Base-by-base conservation (phyloP, 2,329 filamentous ascomycete genomes). In the Didymella pinodella region DNA sequence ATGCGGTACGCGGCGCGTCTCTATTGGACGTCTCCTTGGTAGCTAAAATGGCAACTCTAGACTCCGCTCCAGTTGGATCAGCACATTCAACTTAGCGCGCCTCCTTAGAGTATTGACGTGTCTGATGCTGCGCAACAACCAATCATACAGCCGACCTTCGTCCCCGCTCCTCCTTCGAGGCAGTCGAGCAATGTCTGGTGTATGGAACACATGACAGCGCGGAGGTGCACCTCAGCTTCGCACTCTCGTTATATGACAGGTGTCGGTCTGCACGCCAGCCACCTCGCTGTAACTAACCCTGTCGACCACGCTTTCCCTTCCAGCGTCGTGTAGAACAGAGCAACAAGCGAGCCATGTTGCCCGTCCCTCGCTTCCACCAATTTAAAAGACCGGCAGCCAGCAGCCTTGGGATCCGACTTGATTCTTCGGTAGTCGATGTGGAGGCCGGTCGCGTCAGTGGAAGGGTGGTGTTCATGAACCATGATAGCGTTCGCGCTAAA, bases 381-480 rank as follows among this genome's bases (percentile, higher is more conserved):
- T 22, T 10, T 2, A 48, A 36, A 25, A 11, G 46, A 14, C 18
- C 46, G 3, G 12, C 22, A 12, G 16, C 14, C 31, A 48, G 46
- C 14, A 25, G 28, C 34, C 46, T 48, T 38, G 31, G 25, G 7
- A 48, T 48, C 4, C 20, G 46, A n/a, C 31, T 48, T 22, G 31
- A 48, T 18, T 36, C 46, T n/a, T 20, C 46, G 12, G 22, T 38
- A 14, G 46, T 48, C 12, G 25, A 31, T n/a, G 20, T 34, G 20
- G 32, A 48, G 8, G 20, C 31, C 16, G 18, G 14, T 38, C 32
- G 32, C 7, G 46, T 48, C 18, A 22, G 46, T 31, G 31, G 31
- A 48, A n/a, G 46, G 7, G 25, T 48, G 16, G 14, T 48, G 3
- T 38, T 48, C 22, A 36, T 48, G 46, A 48, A 48, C 32, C 38